Conservation (phyloP, 1,284 basidiomycete species). For the Volvariella surrecta region DNA sequence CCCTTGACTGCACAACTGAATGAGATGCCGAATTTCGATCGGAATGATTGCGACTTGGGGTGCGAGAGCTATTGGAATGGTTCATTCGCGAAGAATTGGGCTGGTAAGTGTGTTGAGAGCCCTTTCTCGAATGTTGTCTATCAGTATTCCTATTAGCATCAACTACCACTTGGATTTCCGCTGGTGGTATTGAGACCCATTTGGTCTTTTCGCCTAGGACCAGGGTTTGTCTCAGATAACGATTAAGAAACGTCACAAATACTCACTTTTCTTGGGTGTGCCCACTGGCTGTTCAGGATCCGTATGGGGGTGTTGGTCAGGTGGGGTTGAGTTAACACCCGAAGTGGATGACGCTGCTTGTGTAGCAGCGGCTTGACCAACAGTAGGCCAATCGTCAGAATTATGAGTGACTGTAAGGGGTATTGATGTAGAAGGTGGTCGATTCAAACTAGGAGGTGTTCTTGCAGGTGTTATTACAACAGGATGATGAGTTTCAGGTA, state of each 20-base stretch:
- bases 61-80: conserved; percentile 5
- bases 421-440: background rate
- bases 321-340: background rate
- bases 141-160: conserved; percentile 24
- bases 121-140: conserved; percentile 10
- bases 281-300: background rate
- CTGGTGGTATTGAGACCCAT: conserved; percentile 49
- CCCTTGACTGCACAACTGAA: conserved; percentile 17
- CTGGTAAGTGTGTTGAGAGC: conserved; percentile 11
- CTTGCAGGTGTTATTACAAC: conserved; percentile 29
- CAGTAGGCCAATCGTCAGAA: conserved; percentile 37
- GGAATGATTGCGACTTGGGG: conserved; percentile 19
- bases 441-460: conserved; percentile 18
- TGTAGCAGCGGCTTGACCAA: conserved; percentile 23
- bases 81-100: conserved; percentile 8
- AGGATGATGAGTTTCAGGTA: conserved; percentile 25
- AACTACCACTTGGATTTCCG: conserved; percentile 47
- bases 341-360: conserved; percentile 8
- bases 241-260: background rate
- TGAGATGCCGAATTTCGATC: conserved; percentile 16
- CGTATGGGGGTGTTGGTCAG: background rate
- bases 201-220: conserved; percentile 44
- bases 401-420: conserved; percentile 1
- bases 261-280: background rate
- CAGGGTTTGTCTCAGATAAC: background rate